Base-by-base conservation (phyloP, 2,329 filamentous ascomycete species). In the Podosphaera aphanis region DNA sequence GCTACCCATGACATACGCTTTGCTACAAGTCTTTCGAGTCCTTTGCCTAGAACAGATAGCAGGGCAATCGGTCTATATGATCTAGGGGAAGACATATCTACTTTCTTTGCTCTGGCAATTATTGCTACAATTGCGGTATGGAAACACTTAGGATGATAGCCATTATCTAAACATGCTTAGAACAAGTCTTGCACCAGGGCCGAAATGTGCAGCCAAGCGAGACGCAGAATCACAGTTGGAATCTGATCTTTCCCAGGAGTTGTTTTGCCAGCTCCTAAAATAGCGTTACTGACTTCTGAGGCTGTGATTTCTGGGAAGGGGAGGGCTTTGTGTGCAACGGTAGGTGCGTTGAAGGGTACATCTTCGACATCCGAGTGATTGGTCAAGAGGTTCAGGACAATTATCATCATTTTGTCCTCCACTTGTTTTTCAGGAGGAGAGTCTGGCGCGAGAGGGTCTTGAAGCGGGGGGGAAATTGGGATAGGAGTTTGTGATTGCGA, bases 181-280 rank as follows among this genome's bases (percentile, higher is more conserved):
- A 39, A 39, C 2, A 39, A 19, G n/a, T 39, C 19, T 19, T 18
- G 18, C n/a, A 21, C 37, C 20, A 39, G n/a, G 18, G n/a, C 10
- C 15, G 13, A 39, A 21, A 39, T 39, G 1, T 39, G 18, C 10
- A 13, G 37, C 37, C 19, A 39, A 11, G 37, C 37, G 5, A 19
- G n/a, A 20, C 37, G 37, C 10, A 39, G 19, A 11, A 19, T 19
- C 7, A 20, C 19, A 39, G 10, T 18, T 18, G 15, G 19, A n/a
- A n/a, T n/a, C n/a, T n/a, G n/a, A n/a, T n/a, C n/a, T n/a, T n/a
- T n/a, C n/a, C n/a, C n/a, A n/a, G 21, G 21, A 2, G 23, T 42
- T 19, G 39, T 42, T n/a, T 41, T 41, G 11, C 39, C 39, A 41
- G 39, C 39, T 41, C 39, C 39, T 23, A 23, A 19, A n/a, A 41